Percentiles rank a stretch among this genome's conserved stretches.
These are phyloP conservation scores for Spongispora temasekensis DNA, from an alignment of 1,284 basidiomycete species.

Conservation along the genomic window DNA sequence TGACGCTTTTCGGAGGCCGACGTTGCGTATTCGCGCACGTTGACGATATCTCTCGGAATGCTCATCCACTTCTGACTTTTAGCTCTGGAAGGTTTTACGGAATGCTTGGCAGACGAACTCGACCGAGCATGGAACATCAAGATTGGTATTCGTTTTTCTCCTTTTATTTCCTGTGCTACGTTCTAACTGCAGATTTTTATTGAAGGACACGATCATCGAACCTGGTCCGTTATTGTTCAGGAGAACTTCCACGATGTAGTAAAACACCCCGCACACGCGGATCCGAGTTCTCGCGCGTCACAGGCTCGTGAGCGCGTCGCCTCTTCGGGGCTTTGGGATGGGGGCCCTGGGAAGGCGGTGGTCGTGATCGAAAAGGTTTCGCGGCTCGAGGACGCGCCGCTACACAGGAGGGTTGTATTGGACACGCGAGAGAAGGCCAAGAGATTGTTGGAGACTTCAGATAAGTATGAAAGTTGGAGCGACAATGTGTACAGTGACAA, in stretches of 20 bases:
- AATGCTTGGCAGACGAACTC: constrained; percentile 25
- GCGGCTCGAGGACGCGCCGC: constrained; percentile 17
- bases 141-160: constrained; percentile 7
- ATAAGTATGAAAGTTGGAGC: constrained; percentile 26
- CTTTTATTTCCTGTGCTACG: neutral
- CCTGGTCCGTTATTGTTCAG: constrained; percentile 22
- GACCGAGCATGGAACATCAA: constrained; percentile 37
- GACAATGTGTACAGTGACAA: constrained; percentile 19
- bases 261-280: constrained; percentile 24
- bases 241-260: constrained; percentile 1
- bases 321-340: constrained; percentile 4
- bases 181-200: neutral
- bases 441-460: constrained; percentile 11
- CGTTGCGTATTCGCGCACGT: too few relatives aligned
- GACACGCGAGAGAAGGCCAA: constrained; percentile 20
- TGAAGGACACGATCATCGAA: constrained; percentile 25
- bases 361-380: constrained; percentile 21
- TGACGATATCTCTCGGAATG: too few relatives aligned
- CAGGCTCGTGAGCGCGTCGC: constrained; percentile 6
- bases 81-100: constrained; percentile 34
- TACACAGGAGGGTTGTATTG: constrained; percentile 18
- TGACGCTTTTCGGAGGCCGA: neutral
- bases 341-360: constrained; percentile 18
- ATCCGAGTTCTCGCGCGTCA: constrained; percentile 9
- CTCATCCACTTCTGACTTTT: too few relatives aligned